These are phyloP conservation scores for Calonectria crousiana DNA, from an alignment of 2,329 filamentous ascomycete species.

Conservation along the genomic window DNA sequence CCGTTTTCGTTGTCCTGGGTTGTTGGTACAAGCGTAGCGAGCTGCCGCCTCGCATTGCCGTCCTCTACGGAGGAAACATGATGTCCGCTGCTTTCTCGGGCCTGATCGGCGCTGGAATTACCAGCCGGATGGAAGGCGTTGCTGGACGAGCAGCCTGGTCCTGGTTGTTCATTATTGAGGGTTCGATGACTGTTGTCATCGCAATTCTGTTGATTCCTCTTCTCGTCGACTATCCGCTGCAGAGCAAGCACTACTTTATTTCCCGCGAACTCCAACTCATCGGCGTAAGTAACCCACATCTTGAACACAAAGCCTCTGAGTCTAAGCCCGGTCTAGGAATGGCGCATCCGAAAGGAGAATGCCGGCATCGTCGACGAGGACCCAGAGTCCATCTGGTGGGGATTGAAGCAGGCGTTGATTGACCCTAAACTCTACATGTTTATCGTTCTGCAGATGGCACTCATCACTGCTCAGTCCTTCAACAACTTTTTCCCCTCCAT, in stretches of 20 bases:
- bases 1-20: constrained; percentile 59
- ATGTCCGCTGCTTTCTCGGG: constrained; percentile 77
- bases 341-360: constrained; percentile 23
- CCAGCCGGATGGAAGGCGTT: constrained; percentile 50
- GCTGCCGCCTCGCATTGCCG: constrained; percentile 70
- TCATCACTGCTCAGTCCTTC: constrained; percentile 46
- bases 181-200: constrained; percentile 51
- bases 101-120: constrained; percentile 71
- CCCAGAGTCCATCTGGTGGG: constrained; percentile 34
- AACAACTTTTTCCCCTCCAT: constrained; percentile 53
- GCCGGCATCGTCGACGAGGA: constrained; percentile 23
- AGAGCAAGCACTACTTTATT: constrained; percentile 18
- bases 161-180: constrained; percentile 77
- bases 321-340: constrained; percentile 6
- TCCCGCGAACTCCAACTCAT: constrained; percentile 16
- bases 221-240: constrained; percentile 46
- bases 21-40: constrained; percentile 75
- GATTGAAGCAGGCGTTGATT: constrained; percentile 59
- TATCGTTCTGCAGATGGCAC: constrained; percentile 46
- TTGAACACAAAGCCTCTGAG: background rate
- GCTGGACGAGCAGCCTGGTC: constrained; percentile 57
- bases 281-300: constrained; percentile 37
- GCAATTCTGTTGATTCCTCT: constrained; percentile 33
- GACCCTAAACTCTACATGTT: constrained; percentile 54
- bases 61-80: constrained; percentile 70